Evolutionary conservation across 495 filamentous ascomycete genomes (phyloP).

Genomic region (Echria macrotheca): DNA sequence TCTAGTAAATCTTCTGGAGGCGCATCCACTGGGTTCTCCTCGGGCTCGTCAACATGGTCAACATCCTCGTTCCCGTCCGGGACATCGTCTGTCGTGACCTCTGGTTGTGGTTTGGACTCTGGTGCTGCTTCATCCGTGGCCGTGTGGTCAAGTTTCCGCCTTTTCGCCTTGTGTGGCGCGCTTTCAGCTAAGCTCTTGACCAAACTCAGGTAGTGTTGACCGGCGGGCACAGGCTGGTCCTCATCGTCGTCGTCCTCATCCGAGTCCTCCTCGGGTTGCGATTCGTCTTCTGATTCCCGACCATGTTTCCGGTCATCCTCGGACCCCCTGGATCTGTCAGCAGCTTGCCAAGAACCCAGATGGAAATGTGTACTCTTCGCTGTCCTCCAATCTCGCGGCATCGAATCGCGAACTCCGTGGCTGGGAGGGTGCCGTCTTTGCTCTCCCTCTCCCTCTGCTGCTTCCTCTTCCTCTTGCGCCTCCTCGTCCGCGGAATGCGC

Average conservation of each 20-base stretch:
- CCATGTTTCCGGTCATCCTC: background rate
- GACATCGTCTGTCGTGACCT: slow-evolving; percentile 11
- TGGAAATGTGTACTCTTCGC: slow-evolving; percentile 30
- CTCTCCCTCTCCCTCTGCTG: slow-evolving; percentile 19
- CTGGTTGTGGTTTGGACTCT: slow-evolving; percentile 8
- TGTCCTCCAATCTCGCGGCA: slow-evolving; percentile 28
- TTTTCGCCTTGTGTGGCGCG: slow-evolving; percentile 56
- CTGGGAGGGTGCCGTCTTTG: slow-evolving; percentile 25
- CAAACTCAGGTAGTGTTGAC: slow-evolving; percentile 57
- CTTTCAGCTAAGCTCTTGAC: slow-evolving; percentile 57
- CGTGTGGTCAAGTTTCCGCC: slow-evolving; percentile 56
- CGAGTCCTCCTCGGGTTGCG: slow-evolving; percentile 16
- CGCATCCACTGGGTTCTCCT: slow-evolving; percentile 42
- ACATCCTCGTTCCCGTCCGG: slow-evolving; percentile 21
- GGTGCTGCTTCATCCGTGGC: slow-evolving; percentile 9
- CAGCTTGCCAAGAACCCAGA: background rate
- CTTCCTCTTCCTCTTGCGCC: slow-evolving; percentile 11
- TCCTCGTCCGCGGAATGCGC: slow-evolving; percentile 19
- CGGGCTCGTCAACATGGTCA: slow-evolving; percentile 25
- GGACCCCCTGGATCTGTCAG: background rate
- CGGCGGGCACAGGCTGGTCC: slow-evolving; percentile 30
- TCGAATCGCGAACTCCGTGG: slow-evolving; percentile 31
- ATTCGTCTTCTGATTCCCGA: slow-evolving; percentile 12
- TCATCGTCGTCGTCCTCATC: slow-evolving; percentile 40
- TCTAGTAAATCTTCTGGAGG: slow-evolving; percentile 31